Evolutionary conservation across 2,329 filamentous ascomycete genomes (phyloP).

Genomic region (Zymoseptoria ardabiliae): DNA sequence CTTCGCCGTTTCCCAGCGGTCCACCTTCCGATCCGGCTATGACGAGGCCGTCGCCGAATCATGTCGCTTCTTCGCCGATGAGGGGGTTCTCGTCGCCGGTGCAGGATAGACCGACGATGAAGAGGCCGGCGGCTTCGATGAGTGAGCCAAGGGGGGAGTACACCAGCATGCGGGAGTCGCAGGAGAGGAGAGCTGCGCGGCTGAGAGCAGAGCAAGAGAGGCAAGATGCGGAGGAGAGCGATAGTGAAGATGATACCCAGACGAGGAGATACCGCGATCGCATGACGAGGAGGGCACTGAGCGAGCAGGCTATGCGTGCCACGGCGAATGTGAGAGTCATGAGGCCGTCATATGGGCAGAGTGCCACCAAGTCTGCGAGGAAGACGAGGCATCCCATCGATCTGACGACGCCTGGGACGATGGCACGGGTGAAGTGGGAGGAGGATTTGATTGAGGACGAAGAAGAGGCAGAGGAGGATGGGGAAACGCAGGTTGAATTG

Average conservation of each 20-base stretch:
- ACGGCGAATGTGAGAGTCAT: conserved; percentile 1
- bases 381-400: conserved; percentile 11
- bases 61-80: conserved; percentile 30
- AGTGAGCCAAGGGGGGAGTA: conserved; percentile 37
- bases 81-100: conserved; percentile 21
- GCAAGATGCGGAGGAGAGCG: conserved; percentile 13
- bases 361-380: background rate
- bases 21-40: conserved; percentile 38
- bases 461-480: conserved; percentile 11
- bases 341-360: conserved; percentile 8
- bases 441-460: conserved; percentile 19
- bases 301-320: conserved; percentile 16
- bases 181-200: conserved; percentile 28
- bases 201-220: conserved; percentile 3
- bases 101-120: background rate
- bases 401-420: conserved; percentile 28
- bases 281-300: conserved; percentile 13
- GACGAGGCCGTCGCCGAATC: conserved; percentile 39
- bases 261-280: conserved; percentile 5
- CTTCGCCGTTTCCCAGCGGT: conserved; percentile 35
- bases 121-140: background rate
- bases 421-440: background rate
- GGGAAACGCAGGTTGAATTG: conserved; percentile 5
- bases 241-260: conserved; percentile 17
- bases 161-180: conserved; percentile 39